Evolutionary conservation across 305 asterid genomes (phyloP).

Genomic region (Ilex paraguariensis): DNA sequence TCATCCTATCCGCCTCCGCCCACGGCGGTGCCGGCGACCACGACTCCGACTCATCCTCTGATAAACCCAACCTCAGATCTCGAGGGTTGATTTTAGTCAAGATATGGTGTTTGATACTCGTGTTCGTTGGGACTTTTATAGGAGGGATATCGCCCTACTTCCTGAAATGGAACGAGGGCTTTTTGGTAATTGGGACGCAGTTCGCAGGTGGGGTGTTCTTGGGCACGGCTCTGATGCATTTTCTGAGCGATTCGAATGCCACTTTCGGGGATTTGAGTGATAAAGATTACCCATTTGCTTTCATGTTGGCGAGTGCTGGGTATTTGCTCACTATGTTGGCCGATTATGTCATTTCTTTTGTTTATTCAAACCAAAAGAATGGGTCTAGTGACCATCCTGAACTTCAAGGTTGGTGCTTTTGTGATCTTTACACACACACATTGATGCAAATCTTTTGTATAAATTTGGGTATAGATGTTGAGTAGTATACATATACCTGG

Average conservation of each 20-base stretch:
- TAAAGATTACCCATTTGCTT: slow-evolving; percentile 76
- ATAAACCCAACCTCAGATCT: slow-evolving; percentile 57
- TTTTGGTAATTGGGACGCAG: slow-evolving; percentile 74
- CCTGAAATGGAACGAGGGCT: slow-evolving; percentile 82
- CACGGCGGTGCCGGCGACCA: slow-evolving; percentile 43
- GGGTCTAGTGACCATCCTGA: slow-evolving; percentile 23
- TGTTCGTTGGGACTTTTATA: slow-evolving; percentile 59
- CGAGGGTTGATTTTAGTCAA: slow-evolving; percentile 56
- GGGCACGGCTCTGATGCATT: slow-evolving; percentile 91
- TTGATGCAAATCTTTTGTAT: too few relatives aligned
- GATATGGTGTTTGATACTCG: slow-evolving; percentile 72
- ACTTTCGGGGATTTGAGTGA: slow-evolving; percentile 64
- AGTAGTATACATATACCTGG: not conserved
- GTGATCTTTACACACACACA: not conserved
- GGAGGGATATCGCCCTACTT: slow-evolving; percentile 91
- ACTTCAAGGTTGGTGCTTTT: slow-evolving; percentile 46
- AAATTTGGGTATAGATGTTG: too few relatives aligned
- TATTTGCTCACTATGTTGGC: slow-evolving; percentile 76
- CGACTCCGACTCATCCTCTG: slow-evolving; percentile 21
- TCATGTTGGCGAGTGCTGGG: slow-evolving; percentile 77
- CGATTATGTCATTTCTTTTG: slow-evolving; percentile 58
- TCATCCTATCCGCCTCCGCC: slow-evolving; percentile 43
- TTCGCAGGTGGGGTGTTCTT: slow-evolving; percentile 92
- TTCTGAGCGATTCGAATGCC: slow-evolving; percentile 78
- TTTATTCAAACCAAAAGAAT: slow-evolving; percentile 37